These are phyloP conservation scores for Aspergillus sp. DNA, from an alignment of 2,329 filamentous ascomycete genomes.

Conservation along the genomic window DNA sequence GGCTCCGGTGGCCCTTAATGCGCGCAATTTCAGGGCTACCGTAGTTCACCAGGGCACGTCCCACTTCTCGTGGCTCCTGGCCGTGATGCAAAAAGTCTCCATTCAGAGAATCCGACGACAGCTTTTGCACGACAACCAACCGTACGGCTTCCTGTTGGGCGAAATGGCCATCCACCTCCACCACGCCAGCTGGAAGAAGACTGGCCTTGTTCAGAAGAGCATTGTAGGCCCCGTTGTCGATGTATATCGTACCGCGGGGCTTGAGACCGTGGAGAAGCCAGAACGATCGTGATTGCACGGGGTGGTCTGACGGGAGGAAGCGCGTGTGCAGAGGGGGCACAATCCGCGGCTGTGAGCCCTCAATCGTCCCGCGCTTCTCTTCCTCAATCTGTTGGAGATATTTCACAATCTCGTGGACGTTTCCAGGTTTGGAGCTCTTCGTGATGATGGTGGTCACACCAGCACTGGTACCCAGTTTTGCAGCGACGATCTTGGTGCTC, in stretches of 20 bases:
- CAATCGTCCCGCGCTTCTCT: slow-evolving; percentile 19
- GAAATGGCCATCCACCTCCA: slow-evolving; percentile 85
- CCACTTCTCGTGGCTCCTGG: slow-evolving; percentile 67
- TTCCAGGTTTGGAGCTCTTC: slow-evolving; percentile 86
- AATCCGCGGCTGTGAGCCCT: slow-evolving; percentile 15
- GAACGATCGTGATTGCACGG: slow-evolving; percentile 91
- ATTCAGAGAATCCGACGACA: slow-evolving; percentile 40
- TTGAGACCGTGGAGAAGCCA: slow-evolving; percentile 93
- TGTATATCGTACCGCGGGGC: slow-evolving; percentile 87
- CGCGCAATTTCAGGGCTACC: slow-evolving; percentile 77
- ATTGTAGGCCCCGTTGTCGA: slow-evolving; percentile 82
- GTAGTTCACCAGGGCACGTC: slow-evolving; percentile 89
- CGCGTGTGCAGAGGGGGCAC: slow-evolving; percentile 77
- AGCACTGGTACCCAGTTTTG: slow-evolving; percentile 85
- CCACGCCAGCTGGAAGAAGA: slow-evolving; percentile 83
- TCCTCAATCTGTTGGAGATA: slow-evolving; percentile 68
- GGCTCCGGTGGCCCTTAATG: slow-evolving; percentile 81
- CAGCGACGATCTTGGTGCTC: slow-evolving; percentile 95
- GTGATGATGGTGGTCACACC: slow-evolving; percentile 97
- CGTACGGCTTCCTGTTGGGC: slow-evolving; percentile 90
- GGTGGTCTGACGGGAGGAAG: slow-evolving; percentile 79
- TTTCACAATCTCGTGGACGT: slow-evolving; percentile 81
- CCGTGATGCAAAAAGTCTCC: slow-evolving; percentile 39
- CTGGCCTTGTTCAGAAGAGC: slow-evolving; percentile 82
- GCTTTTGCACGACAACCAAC: slow-evolving; percentile 72